Evolutionary conservation across 2,329 filamentous ascomycete genomes (phyloP), one percentile per base, ranked within the genome.

Genomic region (Aureobasidium vineae): DNA sequence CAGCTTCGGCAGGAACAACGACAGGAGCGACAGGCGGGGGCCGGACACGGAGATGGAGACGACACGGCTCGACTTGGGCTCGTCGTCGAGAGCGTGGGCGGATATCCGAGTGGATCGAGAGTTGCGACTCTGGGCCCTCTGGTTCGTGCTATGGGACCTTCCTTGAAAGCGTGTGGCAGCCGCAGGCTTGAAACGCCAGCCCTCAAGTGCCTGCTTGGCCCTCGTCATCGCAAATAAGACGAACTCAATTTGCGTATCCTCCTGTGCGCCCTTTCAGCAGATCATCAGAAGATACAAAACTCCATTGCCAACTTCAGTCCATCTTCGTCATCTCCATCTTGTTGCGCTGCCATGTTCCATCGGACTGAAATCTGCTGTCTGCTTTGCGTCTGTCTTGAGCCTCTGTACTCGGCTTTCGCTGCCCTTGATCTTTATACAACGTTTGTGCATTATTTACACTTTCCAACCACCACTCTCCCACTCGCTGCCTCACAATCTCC

Each of bases 381-480:
- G 53, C 13, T 53, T 19, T 53, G 16, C 23, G 7, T 26, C 47
- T 50, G 47, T 5, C 47, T 31, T 31, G 47, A 8, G 23, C 31
- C 49, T 33, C 15, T 52, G 49, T 5, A 23, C 21, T 11, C 53
- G 36, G 31, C 16, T 31, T 31, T 7, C 19, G 16, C 8, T 2
- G 16, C 15, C 38, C 23, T 16, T 59, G 26, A 5, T 56, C 54
- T 41, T 33, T 26, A 21, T 19, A n/a, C 40, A 59, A 59, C 54
- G 38, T 45, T 59, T 59, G 40, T 59, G 54, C 54, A 59, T 59
- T 59, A 59, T 59, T 59, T 43, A 57, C 33, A 19, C 54, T 45
- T 31, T 45, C 26, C 4, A 33, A 59, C 26, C 50, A 54, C 33
- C 31, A 54, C 40, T 59, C 40, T 31, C 23, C 16, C 26, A 23